Percentiles rank a stretch among this genome's conserved stretches.
Conservation (phyloP, 108 stramenopile species). For the Aureococcus anophagefferens region DNA sequence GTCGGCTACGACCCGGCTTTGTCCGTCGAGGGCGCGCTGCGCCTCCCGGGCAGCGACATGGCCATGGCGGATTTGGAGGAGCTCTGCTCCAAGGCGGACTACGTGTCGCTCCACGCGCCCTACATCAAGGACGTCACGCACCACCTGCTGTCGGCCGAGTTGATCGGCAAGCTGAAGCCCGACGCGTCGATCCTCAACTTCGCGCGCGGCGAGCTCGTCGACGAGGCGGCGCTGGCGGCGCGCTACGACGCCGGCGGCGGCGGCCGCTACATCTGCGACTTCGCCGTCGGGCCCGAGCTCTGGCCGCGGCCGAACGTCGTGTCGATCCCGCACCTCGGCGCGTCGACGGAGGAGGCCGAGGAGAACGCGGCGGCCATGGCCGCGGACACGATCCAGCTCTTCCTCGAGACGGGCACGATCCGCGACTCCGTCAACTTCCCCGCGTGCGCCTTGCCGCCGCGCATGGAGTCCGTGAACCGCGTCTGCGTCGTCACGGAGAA, state of each 20-base stretch:
- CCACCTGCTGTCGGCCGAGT: constrained; percentile 66
- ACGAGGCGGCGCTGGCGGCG: constrained; percentile 73
- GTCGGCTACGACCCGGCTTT: constrained; percentile 88
- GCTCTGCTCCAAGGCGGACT: constrained; percentile 69
- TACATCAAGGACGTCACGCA: constrained; percentile 80
- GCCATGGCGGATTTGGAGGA: constrained; percentile 58
- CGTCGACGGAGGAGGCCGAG: constrained; percentile 90
- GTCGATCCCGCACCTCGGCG: constrained; percentile 85
- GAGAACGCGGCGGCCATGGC: constrained; percentile 83
- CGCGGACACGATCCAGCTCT: constrained; percentile 70
- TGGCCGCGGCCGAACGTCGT: constrained; percentile 74
- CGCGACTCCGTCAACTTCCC: constrained; percentile 84
- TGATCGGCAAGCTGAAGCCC: constrained; percentile 62
- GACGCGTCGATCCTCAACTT: constrained; percentile 80
- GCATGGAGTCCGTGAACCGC: constrained; percentile 55
- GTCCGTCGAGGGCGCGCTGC: constrained; percentile 63
- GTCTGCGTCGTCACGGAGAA: constrained; percentile 81
- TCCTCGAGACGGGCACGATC: constrained; percentile 72
- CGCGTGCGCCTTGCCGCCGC: constrained; percentile 46
- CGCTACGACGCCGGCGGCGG: constrained; percentile 63
- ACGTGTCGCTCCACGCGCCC: constrained; percentile 85
- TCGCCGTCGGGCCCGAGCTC: constrained; percentile 67
- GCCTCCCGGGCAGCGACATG: constrained; percentile 52
- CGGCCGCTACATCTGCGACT: constrained; percentile 69
- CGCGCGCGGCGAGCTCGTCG: constrained; percentile 87